A percentile compares a stretch with the other conserved stretches of the same genome.
Conservation (phyloP, 371 early-diverging fungal species). For the Amoeboaphelidium occidentale region DNA sequence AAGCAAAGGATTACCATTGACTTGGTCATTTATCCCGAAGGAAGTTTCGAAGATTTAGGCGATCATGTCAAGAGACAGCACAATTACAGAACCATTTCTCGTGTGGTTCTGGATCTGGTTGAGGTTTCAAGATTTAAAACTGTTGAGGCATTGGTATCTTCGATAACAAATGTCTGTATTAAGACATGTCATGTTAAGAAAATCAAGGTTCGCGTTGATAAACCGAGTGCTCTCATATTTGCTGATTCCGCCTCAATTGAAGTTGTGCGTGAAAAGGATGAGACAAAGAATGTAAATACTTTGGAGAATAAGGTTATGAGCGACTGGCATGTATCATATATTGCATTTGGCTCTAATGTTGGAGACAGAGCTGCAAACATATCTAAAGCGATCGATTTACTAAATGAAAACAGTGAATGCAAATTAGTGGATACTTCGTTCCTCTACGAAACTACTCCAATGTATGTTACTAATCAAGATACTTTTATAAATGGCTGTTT, state of each 20-base stretch:
- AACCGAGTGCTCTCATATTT: slow-evolving; percentile 70
- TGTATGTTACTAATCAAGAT: slow-evolving; percentile 84
- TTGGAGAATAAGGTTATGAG: slow-evolving; percentile 7
- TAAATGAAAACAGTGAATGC: slow-evolving; percentile 22
- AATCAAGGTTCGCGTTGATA: slow-evolving; percentile 31
- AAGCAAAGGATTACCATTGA: slow-evolving; percentile 67
- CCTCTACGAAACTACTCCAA: slow-evolving; percentile 82
- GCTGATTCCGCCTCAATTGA: slow-evolving; percentile 69
- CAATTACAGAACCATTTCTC: slow-evolving; percentile 61
- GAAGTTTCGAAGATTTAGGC: slow-evolving; percentile 10
- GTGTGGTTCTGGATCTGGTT: slow-evolving; percentile 34
- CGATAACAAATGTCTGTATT: slow-evolving; percentile 14
- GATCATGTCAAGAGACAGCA: slow-evolving; percentile 30
- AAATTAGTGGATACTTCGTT: slow-evolving; percentile 73
- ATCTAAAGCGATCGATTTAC: slow-evolving; percentile 31
- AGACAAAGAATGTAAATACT: slow-evolving; percentile 2
- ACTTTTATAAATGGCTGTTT: slow-evolving; percentile 65
- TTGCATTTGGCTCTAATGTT: slow-evolving; percentile 81
- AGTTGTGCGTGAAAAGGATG: slow-evolving; percentile 20
- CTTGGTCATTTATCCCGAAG: slow-evolving; percentile 40
- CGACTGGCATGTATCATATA: slow-evolving; percentile 21
- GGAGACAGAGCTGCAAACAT: slow-evolving; percentile 60
- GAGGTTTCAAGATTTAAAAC: slow-evolving; percentile 23
- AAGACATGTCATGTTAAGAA: slow-evolving; percentile 17
- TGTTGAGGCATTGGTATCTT: slow-evolving; percentile 19